A percentile compares a stretch with the other conserved stretches of the same genome.
Conservation (phyloP, 345 rosid genomes). For the Pistacia atlantica region DNA sequence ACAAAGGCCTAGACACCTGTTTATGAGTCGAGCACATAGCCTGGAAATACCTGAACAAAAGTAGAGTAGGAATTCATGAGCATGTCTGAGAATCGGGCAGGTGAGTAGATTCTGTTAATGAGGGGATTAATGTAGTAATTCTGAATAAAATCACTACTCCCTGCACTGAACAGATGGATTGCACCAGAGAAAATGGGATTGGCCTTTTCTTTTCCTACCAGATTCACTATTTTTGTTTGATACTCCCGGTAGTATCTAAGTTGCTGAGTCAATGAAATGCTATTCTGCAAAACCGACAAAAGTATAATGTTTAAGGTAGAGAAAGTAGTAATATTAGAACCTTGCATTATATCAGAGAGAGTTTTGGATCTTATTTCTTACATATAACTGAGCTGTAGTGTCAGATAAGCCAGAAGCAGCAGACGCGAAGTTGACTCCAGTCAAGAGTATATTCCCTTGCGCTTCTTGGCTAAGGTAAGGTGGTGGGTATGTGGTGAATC, state of each 20-base stretch:
- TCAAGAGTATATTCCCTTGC: constrained; percentile 49
- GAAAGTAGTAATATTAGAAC: not conserved
- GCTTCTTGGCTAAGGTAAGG: constrained; percentile 81
- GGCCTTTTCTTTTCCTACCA: constrained; percentile 59
- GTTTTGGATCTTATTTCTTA: constrained; percentile 23
- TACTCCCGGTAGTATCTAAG: constrained; percentile 72
- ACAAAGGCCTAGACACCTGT: not conserved
- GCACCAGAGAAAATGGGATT: constrained; percentile 50
- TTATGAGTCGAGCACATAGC: not conserved
- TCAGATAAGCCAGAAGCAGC: constrained; percentile 82
- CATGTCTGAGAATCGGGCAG: constrained; percentile 60
- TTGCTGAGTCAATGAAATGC: constrained; percentile 73
- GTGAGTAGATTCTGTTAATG: constrained; percentile 50
- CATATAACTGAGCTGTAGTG: constrained; percentile 70
- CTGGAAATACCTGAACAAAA: constrained; percentile 69
- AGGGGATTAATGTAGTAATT: constrained; percentile 80
- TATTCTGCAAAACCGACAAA: constrained; percentile 45
- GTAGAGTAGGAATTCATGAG: constrained; percentile 68
- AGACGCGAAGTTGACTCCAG: constrained; percentile 87
- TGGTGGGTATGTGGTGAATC: constrained; percentile 78
- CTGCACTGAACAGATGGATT: constrained; percentile 84
- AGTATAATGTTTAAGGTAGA: not conserved
- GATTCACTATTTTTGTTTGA: constrained; percentile 54
- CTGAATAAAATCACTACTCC: constrained; percentile 90
- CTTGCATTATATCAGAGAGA: not conserved